Conservation (phyloP, 345 rosid genomes). For the Rhizophora mangle region DNA sequence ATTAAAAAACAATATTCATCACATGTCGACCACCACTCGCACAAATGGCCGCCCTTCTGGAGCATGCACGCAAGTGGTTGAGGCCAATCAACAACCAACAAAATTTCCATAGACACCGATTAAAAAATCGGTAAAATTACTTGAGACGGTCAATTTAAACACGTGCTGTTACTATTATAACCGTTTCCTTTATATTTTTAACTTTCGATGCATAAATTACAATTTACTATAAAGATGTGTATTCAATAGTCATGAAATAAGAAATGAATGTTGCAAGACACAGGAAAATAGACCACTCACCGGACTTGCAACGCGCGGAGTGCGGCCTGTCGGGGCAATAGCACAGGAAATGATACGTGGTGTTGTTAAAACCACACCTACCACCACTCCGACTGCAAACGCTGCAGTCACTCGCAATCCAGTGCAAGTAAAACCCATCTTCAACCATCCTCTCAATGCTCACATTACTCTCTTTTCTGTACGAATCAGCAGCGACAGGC, state of each 20-base stretch:
- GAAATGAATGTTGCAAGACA: neutral
- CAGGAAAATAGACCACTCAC: conserved; percentile 14
- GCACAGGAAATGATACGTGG: conserved; percentile 30
- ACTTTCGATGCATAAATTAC: too few species aligned
- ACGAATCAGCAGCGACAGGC: conserved; percentile 31
- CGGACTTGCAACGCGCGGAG: conserved; percentile 20
- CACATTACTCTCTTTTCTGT: neutral
- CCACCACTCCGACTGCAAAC: conserved; percentile 41
- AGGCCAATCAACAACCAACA: too few species aligned
- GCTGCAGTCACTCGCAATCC: conserved; percentile 46
- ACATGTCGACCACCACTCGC: too few species aligned
- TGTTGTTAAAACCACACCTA: conserved; percentile 39
- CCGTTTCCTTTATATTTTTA: too few species aligned
- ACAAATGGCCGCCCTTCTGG: too few species aligned
- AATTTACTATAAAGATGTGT: too few species aligned
- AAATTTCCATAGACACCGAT: too few species aligned
- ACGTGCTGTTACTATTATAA: too few species aligned
- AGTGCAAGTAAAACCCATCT: conserved; percentile 40
- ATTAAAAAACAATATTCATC: too few species aligned
- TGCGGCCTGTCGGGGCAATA: conserved; percentile 57
- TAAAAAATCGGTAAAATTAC: neutral
- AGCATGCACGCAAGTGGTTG: too few species aligned
- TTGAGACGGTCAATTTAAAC: too few species aligned
- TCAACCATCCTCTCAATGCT: conserved; percentile 9
- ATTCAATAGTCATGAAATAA: too few species aligned